Base-by-base conservation (phyloP, 352 stramenopile genomes). In the Globisporangium splendens region DNA sequence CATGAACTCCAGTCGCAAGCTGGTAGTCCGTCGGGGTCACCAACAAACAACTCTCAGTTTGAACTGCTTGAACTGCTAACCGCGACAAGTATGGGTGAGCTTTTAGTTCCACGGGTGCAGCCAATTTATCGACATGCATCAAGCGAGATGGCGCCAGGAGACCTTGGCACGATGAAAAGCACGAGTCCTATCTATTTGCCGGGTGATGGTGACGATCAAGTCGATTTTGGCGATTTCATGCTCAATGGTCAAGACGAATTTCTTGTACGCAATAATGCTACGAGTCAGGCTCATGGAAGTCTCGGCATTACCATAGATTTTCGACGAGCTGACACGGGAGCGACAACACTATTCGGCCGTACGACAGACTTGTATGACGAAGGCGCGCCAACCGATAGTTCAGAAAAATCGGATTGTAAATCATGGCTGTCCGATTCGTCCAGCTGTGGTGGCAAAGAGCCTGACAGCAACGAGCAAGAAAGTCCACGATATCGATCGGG, bases 251-350 rank as follows among this genome's bases (percentile, higher is more conserved):
- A 14, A 21, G 46, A 48, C 15, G 31, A 31, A 33, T 5, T 5
- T n/a, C 20, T 42, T 13, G 5, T 12, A 1, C 31, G 41, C 20
- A 63, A 41, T 28, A 41, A 57, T 22, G 18, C 12, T 1, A 24
- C 57, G 1, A 33, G 33, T 38, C 39, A 10, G 21, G 28, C 13
- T 17, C 39, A 24, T 17, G 33, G 41, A 20, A n/a, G 13, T 18
- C 41, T 52, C 24, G 39, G 39, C 17, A 50, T 55, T 33, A n/a
- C 59, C n/a, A 28, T 46, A 22, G 52, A 50, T 24, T 17, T 44
- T 22, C 72, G 57, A 52, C 53, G 68, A 62, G 59, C 44, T 5
- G 68, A 75, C 41, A 73, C 65, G 14, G 72, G 77, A 31, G 69
- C 57, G 0, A 63, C 65, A n/a, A 67, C 72, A 13, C 70, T 67